Base-by-base conservation (phyloP, 2,329 filamentous ascomycete genomes). In the Trichoderma sp. region DNA sequence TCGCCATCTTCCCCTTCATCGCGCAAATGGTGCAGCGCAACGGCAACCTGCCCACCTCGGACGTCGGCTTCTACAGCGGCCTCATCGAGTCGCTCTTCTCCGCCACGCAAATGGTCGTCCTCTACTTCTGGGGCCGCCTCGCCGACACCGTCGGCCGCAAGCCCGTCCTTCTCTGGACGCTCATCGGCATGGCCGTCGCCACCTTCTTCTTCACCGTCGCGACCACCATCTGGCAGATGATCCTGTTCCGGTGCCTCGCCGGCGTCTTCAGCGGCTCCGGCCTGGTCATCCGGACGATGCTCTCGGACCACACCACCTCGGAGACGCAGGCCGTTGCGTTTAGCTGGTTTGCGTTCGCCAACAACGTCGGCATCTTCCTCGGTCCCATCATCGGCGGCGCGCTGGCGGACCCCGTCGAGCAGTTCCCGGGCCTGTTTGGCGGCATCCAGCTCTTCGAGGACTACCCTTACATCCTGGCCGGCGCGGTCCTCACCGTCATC, bases 1-100 rank as follows among this genome's bases (percentile, higher is more conserved):
- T 93, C 79, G 87, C 83, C 73, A 92, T 94, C 74, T 90, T 94
- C 71, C 90, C 91, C 0, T 94, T 90, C 77, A 85, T 95, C 76
- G 91, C 88, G 71, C 81, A 89, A 72, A 94, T 94, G 91, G 87
- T 91, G 44, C 80, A 85, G 74, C 80, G 84, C 64, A 89, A 88
- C 66, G 90, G 90, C 10, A 72, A 80, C 12, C 76, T 94, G 2
- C 74, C 81, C 1, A 79, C 85, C 51, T 78, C 83, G n/a, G 88
- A 92, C 74, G 86, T 92, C 3, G 91, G 91, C 2, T 94, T 93
- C 78, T 94, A 92, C 79, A 86, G 83, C 65, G 91, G 91, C 2
- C 78, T 93, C 14, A 92, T 94, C 73, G 87, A 89, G 78, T 85
- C 85, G 47, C 77, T 92, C 34, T 94, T 93, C 77, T 90, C 88